These are phyloP conservation scores for Coemansia sp. DNA, from an alignment of 192 early-diverging fungal genomes.

Conservation along the genomic window DNA sequence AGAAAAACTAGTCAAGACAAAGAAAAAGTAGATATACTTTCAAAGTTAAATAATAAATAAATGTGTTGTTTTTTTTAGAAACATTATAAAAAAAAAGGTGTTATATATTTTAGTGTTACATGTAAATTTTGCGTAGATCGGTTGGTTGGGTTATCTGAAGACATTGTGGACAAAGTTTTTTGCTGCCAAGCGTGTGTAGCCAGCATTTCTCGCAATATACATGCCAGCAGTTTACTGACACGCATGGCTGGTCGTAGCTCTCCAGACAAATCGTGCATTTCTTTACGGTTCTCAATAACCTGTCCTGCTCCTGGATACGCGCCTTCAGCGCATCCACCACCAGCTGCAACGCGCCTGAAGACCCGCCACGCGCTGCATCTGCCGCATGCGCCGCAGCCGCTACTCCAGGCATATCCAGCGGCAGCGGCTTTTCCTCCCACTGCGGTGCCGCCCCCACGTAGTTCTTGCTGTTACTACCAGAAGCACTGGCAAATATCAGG, in stretches of 20 bases:
- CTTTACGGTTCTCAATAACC: conserved; percentile 48
- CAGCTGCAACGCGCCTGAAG: conserved; percentile 45
- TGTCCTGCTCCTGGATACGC: conserved; percentile 67
- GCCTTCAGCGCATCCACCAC: conserved; percentile 79
- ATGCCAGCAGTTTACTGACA: conserved; percentile 88
- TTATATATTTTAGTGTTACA: conserved; percentile 53
- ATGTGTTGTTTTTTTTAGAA: not conserved
- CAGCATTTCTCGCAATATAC: conserved; percentile 90
- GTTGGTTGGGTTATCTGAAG: conserved; percentile 80
- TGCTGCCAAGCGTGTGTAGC: conserved; percentile 80
- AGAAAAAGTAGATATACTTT: conserved; percentile 7
- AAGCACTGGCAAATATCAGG: conserved; percentile 47
- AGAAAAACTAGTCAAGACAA: conserved; percentile 32
- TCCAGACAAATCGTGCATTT: conserved; percentile 83
- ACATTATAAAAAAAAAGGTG: not conserved
- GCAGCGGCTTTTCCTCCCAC: conserved; percentile 15
- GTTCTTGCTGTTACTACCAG: no score
- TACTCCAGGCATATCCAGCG: conserved; percentile 3
- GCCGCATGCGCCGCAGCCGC: conserved; percentile 6
- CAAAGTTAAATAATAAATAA: not conserved
- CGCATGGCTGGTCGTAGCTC: conserved; percentile 66
- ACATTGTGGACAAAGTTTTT: conserved; percentile 88
- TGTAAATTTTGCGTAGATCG: conserved; percentile 78
- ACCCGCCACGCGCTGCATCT: not conserved
- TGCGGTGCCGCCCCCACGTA: not conserved